Base-by-base conservation (phyloP, 441 rosid genomes). In the Flueggea neowawraea region DNA sequence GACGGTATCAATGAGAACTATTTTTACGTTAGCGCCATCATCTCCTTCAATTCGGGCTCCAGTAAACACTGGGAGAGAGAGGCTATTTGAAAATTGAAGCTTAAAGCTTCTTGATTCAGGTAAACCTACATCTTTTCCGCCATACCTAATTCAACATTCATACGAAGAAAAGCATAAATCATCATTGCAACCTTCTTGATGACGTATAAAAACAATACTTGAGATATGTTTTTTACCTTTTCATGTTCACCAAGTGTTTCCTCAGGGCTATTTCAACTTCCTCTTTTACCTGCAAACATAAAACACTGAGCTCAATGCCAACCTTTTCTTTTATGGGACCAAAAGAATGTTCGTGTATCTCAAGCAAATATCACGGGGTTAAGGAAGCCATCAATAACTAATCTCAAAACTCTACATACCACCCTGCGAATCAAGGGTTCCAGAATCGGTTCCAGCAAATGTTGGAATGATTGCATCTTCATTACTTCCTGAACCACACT, bases 401-500 rank as follows among this genome's bases (percentile, higher is more conserved):
- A 57, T 31, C 4, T 17, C 41, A 69, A 51, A 51, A 66, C 32
- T 52, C 61, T 36, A 69, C 91, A 6, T 82, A 91, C 96, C 96
- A 94, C 99, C 73, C 84, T 82, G 51, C 99, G 96, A 62, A 94
- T 84, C 75, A 94, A 78, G 15, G 99, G 99, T 83, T 90, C 98
- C 53, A 93, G 75, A 82, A 83, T 78, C 3, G 95, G 96, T 77
- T 88, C 98, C 67, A 93, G 82, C 61, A 80, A 73, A 67, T 78
- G 86, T 71, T 88, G 84, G 63, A 87, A 81, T 6, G 93, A 82
- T 54, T 80, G 86, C 76, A 82, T 67, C 78, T 83, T 87, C 80
- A 94, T 86, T 63, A 87, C 96, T 69, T 94, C 99, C 66, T 87
- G 88, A 67, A 94, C 96, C 83, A 86, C 97, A 83, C 99, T 94